Evolutionary conservation across 345 rosid species (phyloP), one percentile per base, ranked within the genome.

Genomic region (Arabis hirsuta): DNA sequence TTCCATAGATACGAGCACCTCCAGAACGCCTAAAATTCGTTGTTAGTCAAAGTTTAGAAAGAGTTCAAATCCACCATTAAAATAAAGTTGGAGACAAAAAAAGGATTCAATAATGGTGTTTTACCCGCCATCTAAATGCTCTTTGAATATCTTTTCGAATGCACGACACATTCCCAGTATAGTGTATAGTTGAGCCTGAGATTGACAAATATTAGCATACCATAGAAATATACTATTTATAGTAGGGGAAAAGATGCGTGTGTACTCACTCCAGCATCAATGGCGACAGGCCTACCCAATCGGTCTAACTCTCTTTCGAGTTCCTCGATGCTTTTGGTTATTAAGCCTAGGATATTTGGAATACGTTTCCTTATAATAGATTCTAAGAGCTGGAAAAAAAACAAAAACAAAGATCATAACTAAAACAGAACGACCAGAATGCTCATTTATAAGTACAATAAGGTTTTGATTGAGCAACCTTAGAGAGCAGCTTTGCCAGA

Each of bases 61-160:
- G 41, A 55, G 19, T 27, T 55, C 16, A 36, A 36, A 55, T 8
- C 38, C 31, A 72, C 11, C 19, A 19, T 55, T 20, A 45, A 10
- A 48, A 32, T 59, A 29, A 46, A 46, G 7, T 32, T 22, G 6
- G 1, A 2, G 6, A 12, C n/a, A 1, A 12, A 16, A 26, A 41
- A 1, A 20, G 16, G 11, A 53, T 48, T 68, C 43, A 45, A 31
- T 10, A 42, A 4, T 62, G 36, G 1, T 44, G 19, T 58, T 48
- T 73, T 86, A 93, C 98, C 98, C 94, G 77, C 98, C 98, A 83
- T 90, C 94, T 82, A 93, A 73, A 78, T 93, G 97, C 80, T 93
- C 97, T 84, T 90, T 93, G 80, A 90, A 88, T 76, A 89, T 81
- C 62, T 80, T 82, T 66, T 93, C 96, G 71, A 93, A 90, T 65